A percentile compares a stretch with the other conserved stretches of the same genome.
phyloP scores from a whole-genome alignment of 305 asterid species.

The Fraxinus baroniana region DNA sequence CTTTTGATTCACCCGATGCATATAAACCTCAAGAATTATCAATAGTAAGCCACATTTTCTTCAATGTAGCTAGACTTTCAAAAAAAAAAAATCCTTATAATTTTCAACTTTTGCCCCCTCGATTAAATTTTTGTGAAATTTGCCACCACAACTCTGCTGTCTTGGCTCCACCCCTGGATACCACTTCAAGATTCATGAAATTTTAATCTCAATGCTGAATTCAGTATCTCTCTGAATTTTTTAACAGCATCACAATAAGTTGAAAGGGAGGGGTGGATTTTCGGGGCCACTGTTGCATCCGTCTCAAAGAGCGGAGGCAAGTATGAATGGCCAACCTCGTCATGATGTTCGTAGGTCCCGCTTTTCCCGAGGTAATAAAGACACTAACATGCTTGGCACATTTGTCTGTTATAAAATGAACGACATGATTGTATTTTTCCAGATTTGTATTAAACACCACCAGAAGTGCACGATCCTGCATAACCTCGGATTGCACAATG shows the following conservation, averaged over 20 bases:
- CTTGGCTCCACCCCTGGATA: neutral
- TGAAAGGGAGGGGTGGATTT: conserved; percentile 40
- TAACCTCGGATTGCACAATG: neutral
- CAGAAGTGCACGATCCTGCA: conserved; percentile 6
- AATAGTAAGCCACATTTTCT: conserved; percentile 32
- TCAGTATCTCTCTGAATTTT: neutral
- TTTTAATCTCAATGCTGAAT: neutral
- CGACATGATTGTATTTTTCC: conserved; percentile 14
- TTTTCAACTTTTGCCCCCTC: neutral
- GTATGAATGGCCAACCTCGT: conserved; percentile 37
- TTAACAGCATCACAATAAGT: conserved; percentile 43
- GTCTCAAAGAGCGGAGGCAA: conserved; percentile 28
- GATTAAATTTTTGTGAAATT: neutral
- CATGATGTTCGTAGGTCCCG: conserved; percentile 55
- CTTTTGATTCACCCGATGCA: conserved; percentile 50
- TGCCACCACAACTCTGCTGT: neutral
- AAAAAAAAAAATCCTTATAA: neutral
- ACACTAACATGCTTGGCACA: neutral
- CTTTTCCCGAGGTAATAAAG: conserved; percentile 53
- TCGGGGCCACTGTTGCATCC: conserved; percentile 52
- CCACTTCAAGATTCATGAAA: neutral
- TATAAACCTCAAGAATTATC: conserved; percentile 41
- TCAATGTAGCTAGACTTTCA: neutral
- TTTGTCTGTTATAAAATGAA: neutral
- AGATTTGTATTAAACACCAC: conserved; percentile 22